A percentile compares a stretch with the other conserved stretches of the same genome.
These are phyloP conservation scores for Syzygium oleosum DNA, from an alignment of 345 rosid species.

Conservation along the genomic window DNA sequence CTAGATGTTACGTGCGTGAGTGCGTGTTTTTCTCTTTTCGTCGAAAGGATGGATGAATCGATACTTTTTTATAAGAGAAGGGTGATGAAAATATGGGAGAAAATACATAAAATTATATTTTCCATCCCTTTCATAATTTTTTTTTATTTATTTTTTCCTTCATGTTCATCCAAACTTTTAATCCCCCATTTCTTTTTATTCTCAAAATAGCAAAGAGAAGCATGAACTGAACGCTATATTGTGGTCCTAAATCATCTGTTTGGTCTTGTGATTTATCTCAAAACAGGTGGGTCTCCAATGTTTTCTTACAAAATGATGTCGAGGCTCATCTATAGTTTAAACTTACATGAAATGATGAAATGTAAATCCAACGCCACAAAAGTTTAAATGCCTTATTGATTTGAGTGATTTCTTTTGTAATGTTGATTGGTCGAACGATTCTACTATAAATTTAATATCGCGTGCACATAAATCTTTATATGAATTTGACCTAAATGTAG, in stretches of 20 bases:
- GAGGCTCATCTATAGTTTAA: not conserved
- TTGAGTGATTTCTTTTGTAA: not conserved
- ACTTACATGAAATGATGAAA: not conserved
- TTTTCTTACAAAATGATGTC: not conserved
- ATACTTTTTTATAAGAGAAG: not conserved
- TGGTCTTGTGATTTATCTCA: not conserved
- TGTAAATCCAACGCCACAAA: not conserved
- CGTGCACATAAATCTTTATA: not conserved
- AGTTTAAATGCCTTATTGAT: not conserved
- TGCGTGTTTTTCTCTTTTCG: not conserved
- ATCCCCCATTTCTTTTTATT: not conserved
- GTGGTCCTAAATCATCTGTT: not conserved
- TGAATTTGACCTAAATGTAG: not conserved
- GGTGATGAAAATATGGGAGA: not conserved
- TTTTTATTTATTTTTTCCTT: no score
- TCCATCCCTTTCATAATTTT: not conserved
- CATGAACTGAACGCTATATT: not conserved
- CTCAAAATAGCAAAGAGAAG: not conserved
- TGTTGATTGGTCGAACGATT: fast-evolving
- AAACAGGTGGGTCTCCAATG: not conserved
- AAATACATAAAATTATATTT: not conserved
- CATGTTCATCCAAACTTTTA: not conserved
- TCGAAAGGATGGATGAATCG: not conserved
- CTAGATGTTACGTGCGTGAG: not conserved
- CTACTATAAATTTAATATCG: not conserved